phyloP scores from a whole-genome alignment of 768 basidiomycete genomes.

The Trametes sanguinea region DNA sequence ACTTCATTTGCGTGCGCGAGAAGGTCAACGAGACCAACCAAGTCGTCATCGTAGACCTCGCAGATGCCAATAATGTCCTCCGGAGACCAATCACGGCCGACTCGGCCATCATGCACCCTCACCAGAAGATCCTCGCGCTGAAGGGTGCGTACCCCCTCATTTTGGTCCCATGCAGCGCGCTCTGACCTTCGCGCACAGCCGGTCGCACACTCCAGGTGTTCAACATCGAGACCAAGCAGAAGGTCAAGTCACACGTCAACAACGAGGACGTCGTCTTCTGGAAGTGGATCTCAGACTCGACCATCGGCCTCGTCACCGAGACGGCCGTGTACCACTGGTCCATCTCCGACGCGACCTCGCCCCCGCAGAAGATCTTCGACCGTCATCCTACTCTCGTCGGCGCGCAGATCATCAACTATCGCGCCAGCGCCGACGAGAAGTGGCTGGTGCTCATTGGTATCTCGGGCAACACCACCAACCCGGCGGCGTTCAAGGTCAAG shows the following conservation, averaged over 20 bases:
- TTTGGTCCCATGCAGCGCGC: background rate
- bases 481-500: conserved; percentile 97
- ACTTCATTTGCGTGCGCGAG: conserved; percentile 97
- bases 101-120: conserved; percentile 97
- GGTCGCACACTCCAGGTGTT: conserved; percentile 95
- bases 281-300: conserved; percentile 95
- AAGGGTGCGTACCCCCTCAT: conserved; percentile 58
- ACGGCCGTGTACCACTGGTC: conserved; percentile 92
- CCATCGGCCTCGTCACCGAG: conserved; percentile 95
- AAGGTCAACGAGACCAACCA: conserved; percentile 94
- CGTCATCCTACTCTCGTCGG: conserved; percentile 92
- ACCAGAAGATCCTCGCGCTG: conserved; percentile 93
- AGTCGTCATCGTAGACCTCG: conserved; percentile 98
- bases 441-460: conserved; percentile 98
- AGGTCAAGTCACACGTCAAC: conserved; percentile 94
- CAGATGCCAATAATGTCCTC: conserved; percentile 96
- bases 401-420: conserved; percentile 98
- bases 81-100: conserved; percentile 97
- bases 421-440: conserved; percentile 88
- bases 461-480: conserved; percentile 87
- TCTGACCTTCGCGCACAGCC: conserved; percentile 49
- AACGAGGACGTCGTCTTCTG: conserved; percentile 96
- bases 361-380: conserved; percentile 94
- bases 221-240: conserved; percentile 96
- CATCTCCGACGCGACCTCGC: conserved; percentile 68